Base-by-base conservation (phyloP, 2,329 filamentous ascomycete genomes). In the Trichocomaceae sp. region DNA sequence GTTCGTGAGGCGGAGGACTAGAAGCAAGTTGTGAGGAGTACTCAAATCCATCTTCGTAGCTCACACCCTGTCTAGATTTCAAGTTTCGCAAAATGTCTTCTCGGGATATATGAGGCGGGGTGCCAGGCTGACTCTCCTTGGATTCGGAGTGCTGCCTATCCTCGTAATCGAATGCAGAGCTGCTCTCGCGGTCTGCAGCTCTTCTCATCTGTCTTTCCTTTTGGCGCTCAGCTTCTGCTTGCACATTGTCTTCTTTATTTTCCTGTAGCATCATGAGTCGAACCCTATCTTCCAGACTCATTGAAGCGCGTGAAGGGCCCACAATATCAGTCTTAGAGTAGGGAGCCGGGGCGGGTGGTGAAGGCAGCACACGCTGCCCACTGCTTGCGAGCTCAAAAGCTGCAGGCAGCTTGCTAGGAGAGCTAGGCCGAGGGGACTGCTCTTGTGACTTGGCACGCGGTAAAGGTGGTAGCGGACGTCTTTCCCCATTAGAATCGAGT, bases 31-130 rank as follows among this genome's bases (percentile, higher is more conserved):
- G 73, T 1, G 83, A 81, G 2, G 83, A 84, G 3, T 82, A 84
- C 63, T 86, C 83, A 62, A 81, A 80, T 63, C 85, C 82, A 55
- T 84, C 81, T 3, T 84, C 82, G 52, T 83, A 78, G 56, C 77
- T 73, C 55, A 75, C 68, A 69, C 88, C 72, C 86, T 87, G 62
- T 37, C 47, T 46, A 35, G 68, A 71, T 67, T 93, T 89, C 54
- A 96, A 86, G 59, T 92, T 90, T 52, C 88, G 85, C 63, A 97
- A 77, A 62, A 97, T 97, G 0, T 91, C 96, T 68, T 97, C 93
- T 37, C 92, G 83, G 8, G 92, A 96, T 66, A 97, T 95, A 53
- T 86, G 86, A 10, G 87, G 80, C 17, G 84, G 88, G 13, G 63
- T 80, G 77, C 55, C 79, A 73, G 52, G 85, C 69, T 87, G 83